A percentile compares a stretch with the other conserved stretches of the same genome.
phyloP scores from a whole-genome alignment of 768 basidiomycete genomes.

The Russula emetica region DNA sequence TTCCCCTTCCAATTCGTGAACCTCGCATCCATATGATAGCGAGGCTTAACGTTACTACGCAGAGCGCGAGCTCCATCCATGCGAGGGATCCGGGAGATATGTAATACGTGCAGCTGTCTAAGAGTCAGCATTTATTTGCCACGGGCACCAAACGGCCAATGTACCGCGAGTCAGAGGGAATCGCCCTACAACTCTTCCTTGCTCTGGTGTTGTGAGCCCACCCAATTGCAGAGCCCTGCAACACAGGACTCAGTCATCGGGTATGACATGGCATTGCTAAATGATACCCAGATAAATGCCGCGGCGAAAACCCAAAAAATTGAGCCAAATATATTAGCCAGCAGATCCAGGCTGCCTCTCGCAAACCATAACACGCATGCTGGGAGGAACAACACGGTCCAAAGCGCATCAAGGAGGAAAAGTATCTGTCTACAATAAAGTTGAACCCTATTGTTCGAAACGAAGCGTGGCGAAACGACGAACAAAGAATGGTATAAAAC shows the following conservation, averaged over 20 bases:
- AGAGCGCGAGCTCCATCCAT: constrained; percentile 70
- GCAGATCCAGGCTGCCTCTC: constrained; percentile 57
- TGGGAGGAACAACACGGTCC: constrained; percentile 69
- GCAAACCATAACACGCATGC: constrained; percentile 70
- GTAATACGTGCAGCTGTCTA: constrained; percentile 58
- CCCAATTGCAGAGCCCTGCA: constrained; percentile 62
- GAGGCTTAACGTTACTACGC: constrained; percentile 48
- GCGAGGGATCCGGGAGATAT: constrained; percentile 71
- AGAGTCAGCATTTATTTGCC: not conserved
- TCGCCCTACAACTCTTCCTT: constrained; percentile 1
- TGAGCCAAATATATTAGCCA: constrained; percentile 76
- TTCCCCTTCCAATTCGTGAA: constrained; percentile 1
- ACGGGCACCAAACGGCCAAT: not conserved
- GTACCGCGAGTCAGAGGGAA: constrained; percentile 1
- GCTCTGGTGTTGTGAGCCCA: constrained; percentile 47
- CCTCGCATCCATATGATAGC: constrained; percentile 51
- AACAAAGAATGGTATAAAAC: constrained; percentile 8
- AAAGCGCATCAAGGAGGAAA: constrained; percentile 60
- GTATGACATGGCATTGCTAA: not conserved
- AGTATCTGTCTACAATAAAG: constrained; percentile 45
- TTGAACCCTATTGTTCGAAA: constrained; percentile 43
- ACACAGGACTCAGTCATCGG: constrained; percentile 9
- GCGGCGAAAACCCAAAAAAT: constrained; percentile 68
- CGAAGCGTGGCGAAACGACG: not conserved
- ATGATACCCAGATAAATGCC: constrained; percentile 60